Percentiles rank a stretch among this genome's conserved stretches.
Conservation (phyloP, 345 rosid species). For the Erodium maritimum region DNA sequence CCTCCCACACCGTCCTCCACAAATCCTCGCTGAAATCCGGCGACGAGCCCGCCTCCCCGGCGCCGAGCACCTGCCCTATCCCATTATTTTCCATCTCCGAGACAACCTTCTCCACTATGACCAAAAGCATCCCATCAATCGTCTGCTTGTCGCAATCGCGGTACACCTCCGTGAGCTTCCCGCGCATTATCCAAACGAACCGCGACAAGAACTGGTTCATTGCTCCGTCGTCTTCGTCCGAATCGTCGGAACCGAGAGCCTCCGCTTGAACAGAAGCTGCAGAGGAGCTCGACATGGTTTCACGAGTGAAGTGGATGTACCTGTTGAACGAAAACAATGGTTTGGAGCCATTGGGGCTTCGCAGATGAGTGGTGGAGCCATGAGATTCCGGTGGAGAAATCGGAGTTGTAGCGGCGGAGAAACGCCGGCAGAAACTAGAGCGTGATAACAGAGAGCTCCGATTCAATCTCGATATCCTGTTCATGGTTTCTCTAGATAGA, state of each 20-base stretch:
- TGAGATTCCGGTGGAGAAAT: slow-evolving; percentile 9
- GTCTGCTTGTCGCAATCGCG: slow-evolving; percentile 48
- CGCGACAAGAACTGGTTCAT: slow-evolving; percentile 70
- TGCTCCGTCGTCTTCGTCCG: slow-evolving; percentile 40
- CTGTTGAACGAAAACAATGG: slow-evolving; percentile 18
- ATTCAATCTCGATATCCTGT: slow-evolving; percentile 21
- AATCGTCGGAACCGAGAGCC: slow-evolving; percentile 13
- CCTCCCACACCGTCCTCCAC: slow-evolving; percentile 78
- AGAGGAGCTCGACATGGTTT: slow-evolving; percentile 15
- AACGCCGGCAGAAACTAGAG: slow-evolving; percentile 9
- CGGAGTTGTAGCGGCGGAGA: slow-evolving; percentile 18
- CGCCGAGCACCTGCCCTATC: slow-evolving; percentile 21
- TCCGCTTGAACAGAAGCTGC: slow-evolving; percentile 15
- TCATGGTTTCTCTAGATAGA: slow-evolving; percentile 21
- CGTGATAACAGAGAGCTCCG: slow-evolving; percentile 11
- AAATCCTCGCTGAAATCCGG: slow-evolving; percentile 59
- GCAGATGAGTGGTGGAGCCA: slow-evolving; percentile 6
- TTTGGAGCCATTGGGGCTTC: slow-evolving; percentile 3
- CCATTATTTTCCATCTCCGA: slow-evolving; percentile 61
- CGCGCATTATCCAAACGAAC: slow-evolving; percentile 72
- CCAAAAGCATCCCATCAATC: slow-evolving; percentile 59
- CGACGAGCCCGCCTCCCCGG: slow-evolving; percentile 17
- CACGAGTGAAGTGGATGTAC: slow-evolving; percentile 27
- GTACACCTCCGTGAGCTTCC: slow-evolving; percentile 49
- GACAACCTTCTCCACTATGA: slow-evolving; percentile 60